phyloP scores from a whole-genome alignment of 2,329 filamentous ascomycete genomes.

The Colletotrichum sp. region DNA sequence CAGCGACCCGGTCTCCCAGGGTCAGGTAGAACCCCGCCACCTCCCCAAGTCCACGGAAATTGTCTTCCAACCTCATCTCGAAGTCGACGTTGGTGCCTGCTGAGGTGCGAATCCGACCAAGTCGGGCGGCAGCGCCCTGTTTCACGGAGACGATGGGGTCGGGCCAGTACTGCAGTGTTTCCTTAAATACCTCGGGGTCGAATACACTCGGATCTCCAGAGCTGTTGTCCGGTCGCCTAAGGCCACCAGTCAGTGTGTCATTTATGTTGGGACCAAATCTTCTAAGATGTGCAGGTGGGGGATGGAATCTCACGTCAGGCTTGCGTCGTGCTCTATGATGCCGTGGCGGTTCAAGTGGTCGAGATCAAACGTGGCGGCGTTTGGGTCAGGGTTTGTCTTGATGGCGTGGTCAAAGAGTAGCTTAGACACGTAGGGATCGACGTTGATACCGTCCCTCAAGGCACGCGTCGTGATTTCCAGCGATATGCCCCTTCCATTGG shows the following conservation, averaged over 20 bases:
- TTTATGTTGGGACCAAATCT: neutral
- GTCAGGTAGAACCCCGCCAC: neutral
- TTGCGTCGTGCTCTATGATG: neutral
- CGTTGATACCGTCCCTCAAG: neutral
- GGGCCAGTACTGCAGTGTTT: neutral
- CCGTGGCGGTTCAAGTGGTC: neutral
- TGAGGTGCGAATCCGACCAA: conserved; percentile 20
- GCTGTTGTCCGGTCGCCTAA: conserved; percentile 24
- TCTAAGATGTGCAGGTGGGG: neutral
- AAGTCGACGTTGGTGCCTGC: conserved; percentile 27
- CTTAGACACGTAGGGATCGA: neutral
- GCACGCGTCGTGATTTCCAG: neutral
- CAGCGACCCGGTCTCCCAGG: neutral
- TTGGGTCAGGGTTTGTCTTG: neutral
- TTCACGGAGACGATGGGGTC: neutral
- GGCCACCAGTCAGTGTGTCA: neutral
- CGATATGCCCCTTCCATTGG: conserved; percentile 24
- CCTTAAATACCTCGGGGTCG: conserved; percentile 25
- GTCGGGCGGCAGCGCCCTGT: conserved; percentile 27
- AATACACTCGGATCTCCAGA: conserved; percentile 33
- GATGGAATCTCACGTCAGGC: neutral
- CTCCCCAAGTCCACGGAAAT: neutral
- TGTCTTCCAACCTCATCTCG: neutral
- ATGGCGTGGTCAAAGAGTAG: neutral
- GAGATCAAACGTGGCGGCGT: neutral